Percentiles rank a stretch among this genome's conserved stretches.
These are phyloP conservation scores for Penicillium cinerascens DNA, from an alignment of 495 filamentous ascomycete species.

Conservation along the genomic window DNA sequence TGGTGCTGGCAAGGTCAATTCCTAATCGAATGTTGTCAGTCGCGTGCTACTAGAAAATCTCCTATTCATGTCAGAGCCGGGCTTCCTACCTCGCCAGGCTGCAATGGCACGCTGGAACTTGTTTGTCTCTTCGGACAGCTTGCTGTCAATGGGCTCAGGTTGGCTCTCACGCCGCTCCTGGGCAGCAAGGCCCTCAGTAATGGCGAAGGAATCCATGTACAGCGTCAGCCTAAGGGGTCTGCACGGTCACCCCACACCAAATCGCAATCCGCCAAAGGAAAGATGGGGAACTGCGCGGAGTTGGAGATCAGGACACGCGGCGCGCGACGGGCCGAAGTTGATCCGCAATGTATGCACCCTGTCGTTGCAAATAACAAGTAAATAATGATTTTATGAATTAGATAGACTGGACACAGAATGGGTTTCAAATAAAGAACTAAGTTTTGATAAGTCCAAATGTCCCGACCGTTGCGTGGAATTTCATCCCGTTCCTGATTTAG, in stretches of 20 bases:
- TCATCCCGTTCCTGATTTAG: slow-evolving; percentile 16
- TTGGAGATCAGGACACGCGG: slow-evolving; percentile 30
- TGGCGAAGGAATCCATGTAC: slow-evolving; percentile 45
- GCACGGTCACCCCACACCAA: slow-evolving; percentile 29
- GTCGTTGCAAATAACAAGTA: not conserved
- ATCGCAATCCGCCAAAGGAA: slow-evolving; percentile 15
- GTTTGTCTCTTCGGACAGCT: slow-evolving; percentile 61
- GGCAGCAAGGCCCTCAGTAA: slow-evolving; percentile 41
- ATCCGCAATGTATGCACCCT: slow-evolving; percentile 17
- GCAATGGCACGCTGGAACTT: slow-evolving; percentile 95
- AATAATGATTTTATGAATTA: not conserved
- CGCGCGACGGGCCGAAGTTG: slow-evolving; percentile 27
- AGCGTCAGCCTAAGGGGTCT: slow-evolving; percentile 12
- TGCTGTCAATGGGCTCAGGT: slow-evolving; percentile 20
- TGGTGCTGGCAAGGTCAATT: slow-evolving; percentile 81
- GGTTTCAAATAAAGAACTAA: not conserved
- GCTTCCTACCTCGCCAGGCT: slow-evolving; percentile 81
- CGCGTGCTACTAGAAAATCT: not conserved
- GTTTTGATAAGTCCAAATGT: not conserved
- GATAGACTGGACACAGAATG: not conserved
- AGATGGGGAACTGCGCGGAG: slow-evolving; percentile 17
- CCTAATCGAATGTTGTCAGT: slow-evolving; percentile 50
- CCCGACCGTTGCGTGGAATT: slow-evolving; percentile 10
- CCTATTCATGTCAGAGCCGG: not conserved
- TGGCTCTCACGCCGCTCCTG: slow-evolving; percentile 32